Base-by-base conservation (phyloP, 495 filamentous ascomycete species). In the Usnea hakonensis region DNA sequence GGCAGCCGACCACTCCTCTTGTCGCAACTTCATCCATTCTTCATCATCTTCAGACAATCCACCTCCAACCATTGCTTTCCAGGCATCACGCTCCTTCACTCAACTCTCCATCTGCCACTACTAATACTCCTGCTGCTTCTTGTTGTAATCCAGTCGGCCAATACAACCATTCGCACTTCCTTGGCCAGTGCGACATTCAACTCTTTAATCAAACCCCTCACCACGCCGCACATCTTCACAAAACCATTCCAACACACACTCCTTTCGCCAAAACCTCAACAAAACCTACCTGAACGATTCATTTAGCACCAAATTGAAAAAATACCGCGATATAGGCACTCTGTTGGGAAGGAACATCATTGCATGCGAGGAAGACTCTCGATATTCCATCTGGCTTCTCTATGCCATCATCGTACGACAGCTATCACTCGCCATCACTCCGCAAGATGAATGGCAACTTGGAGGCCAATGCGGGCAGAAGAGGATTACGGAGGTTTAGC, bases 361-460 rank as follows among this genome's bases (percentile, higher is more conserved):
- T 57, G 41, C 14, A 3, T 21, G 9, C 7, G 40, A 48, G 28
- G 60, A 62, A 61, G 38, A 54, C 23, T 14, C 8, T 54, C 14
- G 46, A 58, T 17, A 38, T 41, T 33, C 5, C 37, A 26, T 41
- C 66, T 38, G 65, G 66, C 63, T 57, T 55, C 64, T 65, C 63
- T 55, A 70, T 70, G 68, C 68, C 63, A 46, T 58, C 63, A 40
- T 77, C 63, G 13, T 77, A 68, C 65, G 64, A 44, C 61, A 70
- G 68, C 62, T 61, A 65, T 44, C 77, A 81, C 67, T 89, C 88
- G 68, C 86, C 87, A 64, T 90, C 90, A 63, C 74, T 91, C 67
- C 82, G 79, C 75, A 93, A 92, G 83, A 92, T 94, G 88, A 86
- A 90, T 71, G 78, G 79, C 62, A 72, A 76, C 64, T 75, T 80